These are phyloP conservation scores for Lactarius deliciosus DNA, from an alignment of 768 basidiomycete genomes.

Conservation along the genomic window DNA sequence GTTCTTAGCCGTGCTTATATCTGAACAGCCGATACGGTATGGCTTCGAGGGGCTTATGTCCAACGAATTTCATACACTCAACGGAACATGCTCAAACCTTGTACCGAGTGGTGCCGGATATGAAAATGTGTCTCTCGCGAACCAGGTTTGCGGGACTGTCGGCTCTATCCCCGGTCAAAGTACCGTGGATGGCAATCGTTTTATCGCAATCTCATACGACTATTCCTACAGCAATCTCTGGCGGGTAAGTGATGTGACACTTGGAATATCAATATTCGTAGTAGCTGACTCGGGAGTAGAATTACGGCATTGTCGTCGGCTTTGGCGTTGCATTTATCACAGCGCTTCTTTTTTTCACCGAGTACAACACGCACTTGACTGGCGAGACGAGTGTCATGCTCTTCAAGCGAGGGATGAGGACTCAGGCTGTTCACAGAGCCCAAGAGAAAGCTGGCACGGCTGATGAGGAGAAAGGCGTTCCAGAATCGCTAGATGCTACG, in stretches of 20 bases:
- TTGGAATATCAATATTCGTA: background rate
- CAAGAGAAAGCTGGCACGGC: constrained; percentile 25
- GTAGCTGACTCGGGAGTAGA: constrained; percentile 38
- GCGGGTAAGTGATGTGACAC: constrained; percentile 38
- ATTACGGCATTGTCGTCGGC: constrained; percentile 66
- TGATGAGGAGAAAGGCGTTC: constrained; percentile 35
- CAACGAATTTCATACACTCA: constrained; percentile 77
- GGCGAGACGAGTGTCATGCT: constrained; percentile 49
- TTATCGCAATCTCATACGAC: constrained; percentile 45
- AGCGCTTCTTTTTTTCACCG: constrained; percentile 59
- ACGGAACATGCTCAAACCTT: constrained; percentile 58
- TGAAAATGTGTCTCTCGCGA: constrained; percentile 49
- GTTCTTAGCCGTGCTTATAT: constrained; percentile 29
- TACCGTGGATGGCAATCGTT: constrained; percentile 61
- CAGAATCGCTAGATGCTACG: background rate
- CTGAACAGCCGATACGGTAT: constrained; percentile 58
- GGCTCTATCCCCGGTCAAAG: constrained; percentile 62
- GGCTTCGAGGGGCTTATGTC: constrained; percentile 73
- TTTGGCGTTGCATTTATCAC: constrained; percentile 62
- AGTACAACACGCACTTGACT: constrained; percentile 45
- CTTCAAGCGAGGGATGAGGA: constrained; percentile 60
- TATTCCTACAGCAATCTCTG: constrained; percentile 50
- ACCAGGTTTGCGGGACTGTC: constrained; percentile 76
- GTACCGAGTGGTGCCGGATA: constrained; percentile 67
- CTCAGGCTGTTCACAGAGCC: constrained; percentile 21